Evolutionary conservation across 108 stramenopile genomes (phyloP), one percentile per base, ranked within the genome.

Genomic region (Skeletonema tropicum): DNA sequence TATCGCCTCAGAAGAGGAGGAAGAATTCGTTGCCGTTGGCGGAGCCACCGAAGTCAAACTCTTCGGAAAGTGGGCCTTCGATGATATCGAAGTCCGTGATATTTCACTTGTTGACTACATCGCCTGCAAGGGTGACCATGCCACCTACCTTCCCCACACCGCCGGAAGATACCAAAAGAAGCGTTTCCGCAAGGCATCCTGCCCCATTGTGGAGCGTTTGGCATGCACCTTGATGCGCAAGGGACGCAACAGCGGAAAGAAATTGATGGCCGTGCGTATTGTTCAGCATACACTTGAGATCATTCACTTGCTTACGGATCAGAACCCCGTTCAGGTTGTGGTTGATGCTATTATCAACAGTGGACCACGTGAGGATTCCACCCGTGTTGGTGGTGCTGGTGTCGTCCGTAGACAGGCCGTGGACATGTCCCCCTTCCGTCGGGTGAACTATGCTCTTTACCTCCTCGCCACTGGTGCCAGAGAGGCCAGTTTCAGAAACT

Each of bases 381-480:
- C 99, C 63, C 98, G 99, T 76, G 98, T 99, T 17, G 99, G 98
- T 57, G 97, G 98, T 62, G 99, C 98, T 10, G 99, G 99, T 86
- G 98, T 99, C 17, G 99, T 99, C 60, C 92, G 98, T 80, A 94
- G 98, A 87, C 99, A 99, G 92, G 99, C 99, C 66, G 99, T 99
- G 49, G 99, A 99, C 88, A 97, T 99, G 91, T 95, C 96, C 49
- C 99, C 99, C 70, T 99, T 99, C 94, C 97, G 98, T 74, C 94
- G 98, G 63, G 98, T 99, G 63, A 99, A 99, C 92, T 98, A 98
- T 83, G 99, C 99, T 35, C 79, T 99, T 52, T 99, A 98, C 87
- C 90, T 99, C 62, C 64, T 99, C 62, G 95, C 98, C 82, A 98
- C 95, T 29, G 99, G 99, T 31, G 98, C 98, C 19, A 88, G 99